Evolutionary conservation across 2,329 filamentous ascomycete genomes (phyloP).

Genomic region (Neurospora crassa): DNA sequence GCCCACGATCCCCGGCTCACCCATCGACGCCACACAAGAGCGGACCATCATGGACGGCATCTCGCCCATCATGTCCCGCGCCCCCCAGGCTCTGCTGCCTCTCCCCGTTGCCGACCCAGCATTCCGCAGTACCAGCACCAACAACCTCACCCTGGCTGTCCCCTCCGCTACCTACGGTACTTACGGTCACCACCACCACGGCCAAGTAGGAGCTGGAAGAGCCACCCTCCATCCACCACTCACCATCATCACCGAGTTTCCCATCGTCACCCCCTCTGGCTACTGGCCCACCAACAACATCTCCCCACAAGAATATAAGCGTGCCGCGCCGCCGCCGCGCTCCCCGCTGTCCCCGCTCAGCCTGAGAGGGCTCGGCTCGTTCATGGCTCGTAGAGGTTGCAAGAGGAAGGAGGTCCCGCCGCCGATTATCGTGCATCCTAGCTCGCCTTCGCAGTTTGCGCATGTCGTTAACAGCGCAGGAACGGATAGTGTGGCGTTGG

Average conservation of each 20-base stretch:
- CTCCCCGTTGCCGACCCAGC: not conserved
- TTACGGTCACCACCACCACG: not conserved
- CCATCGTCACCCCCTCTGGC: not conserved
- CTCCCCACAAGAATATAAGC: conserved; percentile 13
- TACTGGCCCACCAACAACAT: conserved; percentile 5
- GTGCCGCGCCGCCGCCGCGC: conserved; percentile 8
- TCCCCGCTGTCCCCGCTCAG: conserved; percentile 11
- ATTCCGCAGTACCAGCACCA: not conserved
- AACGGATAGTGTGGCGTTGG: conserved; percentile 4
- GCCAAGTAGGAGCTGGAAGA: not conserved
- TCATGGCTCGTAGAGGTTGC: conserved; percentile 2
- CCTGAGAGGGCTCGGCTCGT: conserved; percentile 1
- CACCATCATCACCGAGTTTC: not conserved
- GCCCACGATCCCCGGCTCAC: conserved; percentile 7
- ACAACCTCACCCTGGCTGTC: not conserved
- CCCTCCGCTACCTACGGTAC: not conserved
- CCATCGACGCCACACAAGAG: conserved; percentile 5
- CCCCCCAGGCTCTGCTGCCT: not conserved
- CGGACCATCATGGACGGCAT: conserved; percentile 4
- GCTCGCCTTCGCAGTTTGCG: not conserved
- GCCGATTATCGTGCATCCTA: conserved; percentile 9
- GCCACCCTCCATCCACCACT: not conserved
- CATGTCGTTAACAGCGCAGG: conserved; percentile 1
- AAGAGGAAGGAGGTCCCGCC: conserved; percentile 5
- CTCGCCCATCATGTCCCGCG: conserved; percentile 16